Conservation (phyloP, 2,329 filamentous ascomycete genomes). For the Harringtonia aguacate region DNA sequence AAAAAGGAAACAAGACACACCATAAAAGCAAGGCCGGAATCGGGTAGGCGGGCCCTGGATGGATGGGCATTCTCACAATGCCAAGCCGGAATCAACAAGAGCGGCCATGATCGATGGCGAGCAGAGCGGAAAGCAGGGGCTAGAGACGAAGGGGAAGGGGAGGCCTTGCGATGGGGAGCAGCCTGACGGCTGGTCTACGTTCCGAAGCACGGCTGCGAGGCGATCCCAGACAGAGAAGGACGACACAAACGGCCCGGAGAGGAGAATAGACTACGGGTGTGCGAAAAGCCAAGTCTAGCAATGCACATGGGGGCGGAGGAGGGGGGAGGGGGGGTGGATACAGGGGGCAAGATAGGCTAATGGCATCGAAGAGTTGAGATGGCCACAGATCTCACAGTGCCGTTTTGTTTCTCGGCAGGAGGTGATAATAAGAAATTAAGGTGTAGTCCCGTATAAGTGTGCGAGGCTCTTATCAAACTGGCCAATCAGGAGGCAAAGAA, state of each 20-base stretch:
- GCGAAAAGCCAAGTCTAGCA: too few relatives aligned
- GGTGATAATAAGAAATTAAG: neutral
- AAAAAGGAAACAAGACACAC: neutral
- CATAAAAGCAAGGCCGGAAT: neutral
- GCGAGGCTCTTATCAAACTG: neutral
- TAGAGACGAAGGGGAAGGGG: neutral
- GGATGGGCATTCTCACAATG: too few relatives aligned
- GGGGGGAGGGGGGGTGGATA: too few relatives aligned
- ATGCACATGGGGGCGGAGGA: too few relatives aligned
- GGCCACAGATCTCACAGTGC: neutral
- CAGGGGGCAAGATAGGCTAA: too few relatives aligned
- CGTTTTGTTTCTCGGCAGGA: neutral
- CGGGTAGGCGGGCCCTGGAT: too few relatives aligned
- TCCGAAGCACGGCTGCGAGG: neutral
- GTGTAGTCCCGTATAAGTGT: too few relatives aligned
- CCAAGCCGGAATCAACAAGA: neutral
- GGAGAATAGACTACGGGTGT: too few relatives aligned
- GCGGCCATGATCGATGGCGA: neutral
- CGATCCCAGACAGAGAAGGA: neutral
- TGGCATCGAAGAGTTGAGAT: neutral
- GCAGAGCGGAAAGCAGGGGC: neutral
- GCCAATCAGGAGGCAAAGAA: constrained; percentile 7
- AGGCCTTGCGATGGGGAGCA: neutral
- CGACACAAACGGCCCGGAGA: neutral
- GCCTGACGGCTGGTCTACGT: neutral